Percentiles rank a stretch among this genome's conserved stretches.
Evolutionary conservation across 1,284 basidiomycete species (phyloP).

Genomic region (Melampsora americana): DNA sequence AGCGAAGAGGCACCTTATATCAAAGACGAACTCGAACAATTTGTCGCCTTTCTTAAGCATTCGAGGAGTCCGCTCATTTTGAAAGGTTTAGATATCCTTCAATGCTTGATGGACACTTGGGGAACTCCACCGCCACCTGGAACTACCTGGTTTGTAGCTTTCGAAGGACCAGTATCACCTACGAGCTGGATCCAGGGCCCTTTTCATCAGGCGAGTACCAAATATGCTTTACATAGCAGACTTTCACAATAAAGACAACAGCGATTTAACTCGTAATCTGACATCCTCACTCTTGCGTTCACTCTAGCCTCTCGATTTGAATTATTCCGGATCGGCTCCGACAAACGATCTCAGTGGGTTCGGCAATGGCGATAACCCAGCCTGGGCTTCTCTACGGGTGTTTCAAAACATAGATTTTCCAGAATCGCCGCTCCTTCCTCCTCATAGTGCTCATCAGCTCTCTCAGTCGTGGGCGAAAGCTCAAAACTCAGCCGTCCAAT

Average conservation of each 20-base stretch:
- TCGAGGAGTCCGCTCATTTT: conserved; percentile 23
- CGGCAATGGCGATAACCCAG: neutral
- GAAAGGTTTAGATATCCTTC: conserved; percentile 24
- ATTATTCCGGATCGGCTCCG: neutral
- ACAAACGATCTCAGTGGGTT: neutral
- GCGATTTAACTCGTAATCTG: too few species aligned
- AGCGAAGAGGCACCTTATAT: conserved; percentile 26
- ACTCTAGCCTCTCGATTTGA: neutral
- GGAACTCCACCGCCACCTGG: conserved; percentile 32
- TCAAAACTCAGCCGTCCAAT: neutral
- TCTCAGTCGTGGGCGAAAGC: neutral
- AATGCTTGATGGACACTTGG: conserved; percentile 43
- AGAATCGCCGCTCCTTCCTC: neutral
- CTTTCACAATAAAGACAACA: too few species aligned
- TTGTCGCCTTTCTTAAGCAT: conserved; percentile 21
- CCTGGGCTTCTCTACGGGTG: neutral
- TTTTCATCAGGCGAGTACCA: conserved; percentile 26
- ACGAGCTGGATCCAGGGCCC: conserved; percentile 28
- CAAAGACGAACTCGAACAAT: conserved; percentile 31
- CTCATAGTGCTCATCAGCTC: neutral
- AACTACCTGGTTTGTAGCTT: conserved; percentile 29
- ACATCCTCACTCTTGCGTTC: too few species aligned
- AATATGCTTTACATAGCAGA: neutral
- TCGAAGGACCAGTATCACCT: conserved; percentile 16
- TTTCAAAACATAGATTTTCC: conserved; percentile 10